Conservation (phyloP, 2,329 filamentous ascomycete species). For the Lachnellula arida region DNA sequence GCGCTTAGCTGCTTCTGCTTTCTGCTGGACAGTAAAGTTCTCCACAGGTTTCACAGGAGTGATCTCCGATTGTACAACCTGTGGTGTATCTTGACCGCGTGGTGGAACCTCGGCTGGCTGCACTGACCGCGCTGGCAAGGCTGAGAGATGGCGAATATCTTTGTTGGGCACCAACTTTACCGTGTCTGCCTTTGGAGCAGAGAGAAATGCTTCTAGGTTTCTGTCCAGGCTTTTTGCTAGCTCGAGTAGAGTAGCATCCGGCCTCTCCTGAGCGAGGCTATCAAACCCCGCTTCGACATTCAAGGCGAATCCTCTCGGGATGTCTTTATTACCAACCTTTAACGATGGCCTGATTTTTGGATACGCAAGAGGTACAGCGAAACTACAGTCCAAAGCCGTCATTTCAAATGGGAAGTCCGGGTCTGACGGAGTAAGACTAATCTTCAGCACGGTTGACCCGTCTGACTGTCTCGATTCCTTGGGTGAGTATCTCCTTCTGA, state of each 20-base stretch:
- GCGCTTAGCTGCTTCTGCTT: constrained; percentile 55
- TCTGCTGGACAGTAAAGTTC: constrained; percentile 53
- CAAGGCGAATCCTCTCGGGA: constrained; percentile 66
- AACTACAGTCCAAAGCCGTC: constrained; percentile 60
- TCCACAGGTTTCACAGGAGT: constrained; percentile 15
- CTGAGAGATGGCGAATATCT: constrained; percentile 31
- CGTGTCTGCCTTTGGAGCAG: constrained; percentile 65
- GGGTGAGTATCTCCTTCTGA: constrained; percentile 60
- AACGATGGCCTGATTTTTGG: constrained; percentile 55
- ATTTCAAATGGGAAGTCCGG: constrained; percentile 81
- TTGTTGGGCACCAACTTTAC: constrained; percentile 52
- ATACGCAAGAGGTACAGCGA: constrained; percentile 61
- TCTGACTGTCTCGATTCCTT: constrained; percentile 34
- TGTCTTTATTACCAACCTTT: constrained; percentile 62
- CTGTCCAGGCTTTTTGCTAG: constrained; percentile 68
- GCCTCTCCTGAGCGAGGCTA: constrained; percentile 51
- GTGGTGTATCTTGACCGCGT: constrained; percentile 2
- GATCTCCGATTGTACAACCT: constrained; percentile 1
- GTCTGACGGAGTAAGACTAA: constrained; percentile 68
- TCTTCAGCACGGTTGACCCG: constrained; percentile 48
- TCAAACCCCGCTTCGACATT: constrained; percentile 76
- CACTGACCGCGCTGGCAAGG: constrained; percentile 22
- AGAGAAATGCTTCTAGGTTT: constrained; percentile 64
- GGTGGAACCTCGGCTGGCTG: constrained; percentile 12
- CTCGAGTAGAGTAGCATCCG: constrained; percentile 55